Base-by-base conservation (phyloP, 352 stramenopile genomes). In the Thalassiosira delicatula region DNA sequence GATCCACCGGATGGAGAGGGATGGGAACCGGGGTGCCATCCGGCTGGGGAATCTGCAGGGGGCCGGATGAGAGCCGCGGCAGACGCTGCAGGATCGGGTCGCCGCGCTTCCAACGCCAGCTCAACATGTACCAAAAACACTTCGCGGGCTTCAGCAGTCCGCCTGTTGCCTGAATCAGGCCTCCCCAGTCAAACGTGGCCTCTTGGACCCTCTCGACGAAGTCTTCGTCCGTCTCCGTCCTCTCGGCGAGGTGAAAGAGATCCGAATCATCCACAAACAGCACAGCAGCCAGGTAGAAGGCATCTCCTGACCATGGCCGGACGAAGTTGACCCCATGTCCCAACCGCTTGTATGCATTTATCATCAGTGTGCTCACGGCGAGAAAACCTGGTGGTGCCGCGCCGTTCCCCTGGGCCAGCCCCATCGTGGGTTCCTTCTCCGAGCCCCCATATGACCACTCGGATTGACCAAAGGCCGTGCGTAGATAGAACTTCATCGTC, bases 201-300 rank as follows among this genome's bases (percentile, higher is more conserved):
- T 71, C 5, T 23, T 71, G 62, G 1, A 71, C 29, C 23, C 23
- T 5, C 2, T 51, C 33, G 5, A 60, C 14, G 46, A 71, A n/a
- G 2, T 57, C 5, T 12, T 9, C 62, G 4, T 33, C 42, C 19
- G 2, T 32, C 17, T 23, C 49, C n/a, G 2, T 49, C 5, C 17
- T n/a, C n/a, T 25, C 2, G 33, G 46, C 46, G 37, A 8, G 29
- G 49, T 67, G 27, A 12, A 66, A 29, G 5, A 75, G 44, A 27
- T 75, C 49, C 4, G 67, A 67, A 29, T 75, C 44, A 49, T 75
- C 67, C 17, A 75, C 67, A 49, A 25, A 75, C 3, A 75, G 42
- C 3, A 51, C 32, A 29, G 44, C 67, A 21, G 62, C 37, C 3
- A 57, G 17, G 21, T 42, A 11, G 29, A 70, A 70, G 12, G 59